Base-by-base conservation (phyloP, 1,139 yeast genomes). In the Lodderomyces oxycetoniae region DNA sequence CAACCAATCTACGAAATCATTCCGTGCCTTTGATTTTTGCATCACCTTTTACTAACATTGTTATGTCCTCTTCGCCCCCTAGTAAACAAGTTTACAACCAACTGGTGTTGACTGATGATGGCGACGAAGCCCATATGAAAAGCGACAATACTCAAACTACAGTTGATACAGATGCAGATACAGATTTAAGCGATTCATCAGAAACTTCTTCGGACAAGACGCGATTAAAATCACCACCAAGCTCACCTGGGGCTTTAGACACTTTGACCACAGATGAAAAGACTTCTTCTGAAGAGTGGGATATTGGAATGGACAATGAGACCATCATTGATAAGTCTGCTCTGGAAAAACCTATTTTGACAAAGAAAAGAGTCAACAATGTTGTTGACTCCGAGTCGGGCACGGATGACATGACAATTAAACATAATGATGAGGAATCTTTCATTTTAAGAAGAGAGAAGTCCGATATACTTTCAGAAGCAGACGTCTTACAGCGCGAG, bases 381-480 rank as follows among this genome's bases (percentile, higher is more conserved):
- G 25, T 37, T 4, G 29, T 41, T 5, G 44, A 42, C 5, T 35
- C 45, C 4, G 46, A 43, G 36, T 28, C 42, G 2, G 23, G 26
- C 16, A 34, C 30, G 13, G 31, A 34, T 7, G 37, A 34, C 19
- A 20, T 20, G 8, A 30, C 32, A 17, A 23, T 28, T 14, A 19
- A 23, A 2, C 29, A 27, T 16, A 34, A 35, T 16, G 38, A 34
- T 12, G 33, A 26, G 5, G 28, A 19, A 9, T 24, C 31, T 2
- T 24, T 30, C 9, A 24, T 50, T 3, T 39, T 58, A 5, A 38
- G 60, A 22, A 35, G 39, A 10, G 67, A 61, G 38, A 13, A 20
- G 2, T 53, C 49, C 47, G 34, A 43, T 0, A 34, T 41, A 1
- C 32, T 62, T 4, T 42, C 46, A 1, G 52, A 49, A 14, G 21